Evolutionary conservation across 2,329 filamentous ascomycete species (phyloP).

Genomic region (Ophiostoma montium): DNA sequence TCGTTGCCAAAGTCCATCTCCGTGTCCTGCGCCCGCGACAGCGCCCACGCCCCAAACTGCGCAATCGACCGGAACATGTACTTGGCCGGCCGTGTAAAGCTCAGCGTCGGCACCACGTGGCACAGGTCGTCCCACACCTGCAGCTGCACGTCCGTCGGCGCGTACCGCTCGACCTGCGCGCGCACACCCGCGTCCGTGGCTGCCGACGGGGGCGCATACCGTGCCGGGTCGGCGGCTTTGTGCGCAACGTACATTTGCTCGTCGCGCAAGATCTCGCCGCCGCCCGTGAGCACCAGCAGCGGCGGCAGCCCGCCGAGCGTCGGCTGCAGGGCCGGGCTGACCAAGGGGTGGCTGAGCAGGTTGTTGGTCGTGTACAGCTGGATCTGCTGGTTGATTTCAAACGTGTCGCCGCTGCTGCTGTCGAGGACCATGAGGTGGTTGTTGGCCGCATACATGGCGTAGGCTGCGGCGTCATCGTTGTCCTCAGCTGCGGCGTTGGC

Average conservation of each 20-base stretch:
- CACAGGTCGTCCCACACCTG: slow-evolving; percentile 95
- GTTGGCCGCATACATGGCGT: slow-evolving; percentile 21
- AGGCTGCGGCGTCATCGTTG: neutral
- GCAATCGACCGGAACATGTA: slow-evolving; percentile 88
- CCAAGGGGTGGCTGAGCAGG: slow-evolving; percentile 70
- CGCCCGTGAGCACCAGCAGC: slow-evolving; percentile 71
- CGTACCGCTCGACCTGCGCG: slow-evolving; percentile 48
- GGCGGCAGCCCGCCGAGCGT: slow-evolving; percentile 83
- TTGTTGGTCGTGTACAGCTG: slow-evolving; percentile 81
- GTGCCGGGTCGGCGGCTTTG: slow-evolving; percentile 73
- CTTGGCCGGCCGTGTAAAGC: slow-evolving; percentile 90
- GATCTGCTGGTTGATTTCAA: slow-evolving; percentile 80
- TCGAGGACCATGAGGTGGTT: neutral
- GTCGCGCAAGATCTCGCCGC: slow-evolving; percentile 78
- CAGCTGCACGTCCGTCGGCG: slow-evolving; percentile 79
- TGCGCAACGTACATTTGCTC: slow-evolving; percentile 94
- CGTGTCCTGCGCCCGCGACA: slow-evolving; percentile 67
- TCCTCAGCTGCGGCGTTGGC: slow-evolving; percentile 16
- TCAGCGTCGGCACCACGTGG: slow-evolving; percentile 84
- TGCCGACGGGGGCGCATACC: slow-evolving; percentile 55
- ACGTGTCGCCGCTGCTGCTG: slow-evolving; percentile 26
- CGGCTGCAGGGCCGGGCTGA: slow-evolving; percentile 78
- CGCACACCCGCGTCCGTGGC: slow-evolving; percentile 49
- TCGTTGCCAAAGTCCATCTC: slow-evolving; percentile 68
- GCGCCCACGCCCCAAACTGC: slow-evolving; percentile 84